phyloP scores from a whole-genome alignment of 106 monocot genomes.

The Agapanthus africanus region DNA sequence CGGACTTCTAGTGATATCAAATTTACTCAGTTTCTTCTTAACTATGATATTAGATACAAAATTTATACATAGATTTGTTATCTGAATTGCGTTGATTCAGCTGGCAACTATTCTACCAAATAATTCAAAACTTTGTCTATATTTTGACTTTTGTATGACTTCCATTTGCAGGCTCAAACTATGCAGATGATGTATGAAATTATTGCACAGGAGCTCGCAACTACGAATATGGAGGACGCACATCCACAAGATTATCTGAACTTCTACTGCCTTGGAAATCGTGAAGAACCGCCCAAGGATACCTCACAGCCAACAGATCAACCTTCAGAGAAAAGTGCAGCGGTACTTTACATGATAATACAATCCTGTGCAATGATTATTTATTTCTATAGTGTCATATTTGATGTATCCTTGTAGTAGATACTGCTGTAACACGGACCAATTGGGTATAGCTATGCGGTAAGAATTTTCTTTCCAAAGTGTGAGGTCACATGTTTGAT shows the following conservation, averaged over 20 bases:
- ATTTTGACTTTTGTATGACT: not conserved
- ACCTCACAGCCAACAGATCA: slow-evolving; percentile 11
- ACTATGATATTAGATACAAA: not conserved
- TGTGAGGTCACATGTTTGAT: not conserved
- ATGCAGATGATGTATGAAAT: slow-evolving; percentile 73
- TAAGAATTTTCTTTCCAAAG: too few relatives aligned
- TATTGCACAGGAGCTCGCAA: slow-evolving; percentile 40
- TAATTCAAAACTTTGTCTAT: not conserved
- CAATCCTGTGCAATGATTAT: not conserved
- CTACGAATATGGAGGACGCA: slow-evolving; percentile 26
- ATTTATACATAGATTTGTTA: not conserved
- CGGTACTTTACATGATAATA: slow-evolving; percentile 25
- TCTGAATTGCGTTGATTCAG: not conserved
- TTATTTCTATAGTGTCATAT: not conserved
- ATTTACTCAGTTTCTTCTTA: not conserved
- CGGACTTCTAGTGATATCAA: too few relatives aligned
- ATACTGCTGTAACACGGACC: not conserved
- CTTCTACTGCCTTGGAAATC: slow-evolving; percentile 75
- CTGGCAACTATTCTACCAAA: not conserved
- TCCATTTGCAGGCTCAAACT: slow-evolving; percentile 44
- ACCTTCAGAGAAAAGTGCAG: slow-evolving; percentile 28
- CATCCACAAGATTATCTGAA: slow-evolving; percentile 75
- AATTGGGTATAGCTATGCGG: too few relatives aligned
- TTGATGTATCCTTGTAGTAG: not conserved
- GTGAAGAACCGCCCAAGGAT: slow-evolving; percentile 37